phyloP scores from a whole-genome alignment of 1,139 yeast genomes.

The Candida anutae region DNA sequence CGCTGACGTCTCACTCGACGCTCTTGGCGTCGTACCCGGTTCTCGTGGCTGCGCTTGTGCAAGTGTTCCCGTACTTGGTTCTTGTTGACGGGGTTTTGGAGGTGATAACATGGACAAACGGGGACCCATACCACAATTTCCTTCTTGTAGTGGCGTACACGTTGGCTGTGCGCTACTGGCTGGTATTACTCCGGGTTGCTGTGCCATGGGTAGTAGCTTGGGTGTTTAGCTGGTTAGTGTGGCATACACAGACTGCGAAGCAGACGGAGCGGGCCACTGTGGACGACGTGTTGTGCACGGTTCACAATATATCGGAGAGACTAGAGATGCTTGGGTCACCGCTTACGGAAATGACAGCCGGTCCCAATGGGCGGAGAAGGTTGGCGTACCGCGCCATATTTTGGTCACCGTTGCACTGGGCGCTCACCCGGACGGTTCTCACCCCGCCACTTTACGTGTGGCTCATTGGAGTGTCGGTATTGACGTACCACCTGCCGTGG shows the following conservation, averaged over 20 bases:
- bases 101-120: conserved; percentile 49
- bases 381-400: conserved; percentile 18
- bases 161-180: conserved; percentile 40
- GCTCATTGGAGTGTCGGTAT: conserved; percentile 29
- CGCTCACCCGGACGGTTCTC: conserved; percentile 27
- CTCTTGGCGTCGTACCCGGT: conserved; percentile 37
- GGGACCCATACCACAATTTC: conserved; percentile 42
- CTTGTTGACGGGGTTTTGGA: conserved; percentile 39
- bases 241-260: conserved; percentile 35
- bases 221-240: conserved; percentile 31
- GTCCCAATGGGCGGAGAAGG: no score
- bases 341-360: no score
- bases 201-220: conserved; percentile 33
- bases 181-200: conserved; percentile 21
- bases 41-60: conserved; percentile 38
- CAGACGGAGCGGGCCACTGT: conserved; percentile 45
- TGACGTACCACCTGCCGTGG: conserved; percentile 51
- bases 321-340: conserved; percentile 37
- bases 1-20: conserved; percentile 19
- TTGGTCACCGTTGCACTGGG: conserved; percentile 42
- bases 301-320: conserved; percentile 43
- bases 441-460: conserved; percentile 29
- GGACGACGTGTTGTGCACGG: conserved; percentile 46
- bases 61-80: conserved; percentile 41
- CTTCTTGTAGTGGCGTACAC: conserved; percentile 34